A percentile compares a stretch with the other conserved stretches of the same genome.
Conservation (phyloP, 768 basidiomycete genomes). For the Cyathus striatus region DNA sequence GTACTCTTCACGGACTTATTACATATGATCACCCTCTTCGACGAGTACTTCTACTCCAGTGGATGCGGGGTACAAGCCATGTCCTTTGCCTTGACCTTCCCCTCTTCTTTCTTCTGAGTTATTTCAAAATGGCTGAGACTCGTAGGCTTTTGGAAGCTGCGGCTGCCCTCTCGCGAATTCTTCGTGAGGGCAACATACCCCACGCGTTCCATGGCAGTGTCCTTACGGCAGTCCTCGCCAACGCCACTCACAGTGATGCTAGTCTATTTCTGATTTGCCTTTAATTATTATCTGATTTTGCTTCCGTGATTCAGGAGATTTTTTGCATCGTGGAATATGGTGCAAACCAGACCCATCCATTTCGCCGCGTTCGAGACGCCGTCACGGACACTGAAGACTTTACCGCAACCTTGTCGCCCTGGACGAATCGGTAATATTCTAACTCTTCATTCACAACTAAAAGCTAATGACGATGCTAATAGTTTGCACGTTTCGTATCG, state of each 20-base stretch:
- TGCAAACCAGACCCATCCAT: conserved; percentile 58
- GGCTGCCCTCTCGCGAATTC: conserved; percentile 61
- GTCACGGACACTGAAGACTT: conserved; percentile 59
- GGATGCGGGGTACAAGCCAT: conserved; percentile 47
- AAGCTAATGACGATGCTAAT: conserved; percentile 9
- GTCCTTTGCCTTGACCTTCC: conserved; percentile 35
- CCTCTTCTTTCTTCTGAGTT: conserved; percentile 18
- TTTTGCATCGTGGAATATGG: conserved; percentile 80
- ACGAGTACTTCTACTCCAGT: conserved; percentile 31
- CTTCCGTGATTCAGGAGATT: conserved; percentile 54
- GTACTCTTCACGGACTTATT: conserved; percentile 43
- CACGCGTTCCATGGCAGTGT: conserved; percentile 82
- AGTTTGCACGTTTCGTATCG: conserved; percentile 77
- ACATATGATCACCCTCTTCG: conserved; percentile 43
- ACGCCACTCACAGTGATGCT: conserved; percentile 62
- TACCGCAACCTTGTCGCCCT: conserved; percentile 69
- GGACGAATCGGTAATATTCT: conserved; percentile 83
- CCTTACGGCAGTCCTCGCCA: conserved; percentile 65
- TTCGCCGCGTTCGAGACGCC: conserved; percentile 77
- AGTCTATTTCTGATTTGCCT: conserved; percentile 17
- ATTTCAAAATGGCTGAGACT: conserved; percentile 60
- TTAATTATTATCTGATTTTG: conserved; percentile 8
- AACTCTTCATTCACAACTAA: too few species aligned
- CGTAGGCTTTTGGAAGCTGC: conserved; percentile 76
- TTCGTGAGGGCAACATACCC: conserved; percentile 51